Base-by-base conservation (phyloP, 768 basidiomycete genomes). In the Leucosporidium yakuticum region DNA sequence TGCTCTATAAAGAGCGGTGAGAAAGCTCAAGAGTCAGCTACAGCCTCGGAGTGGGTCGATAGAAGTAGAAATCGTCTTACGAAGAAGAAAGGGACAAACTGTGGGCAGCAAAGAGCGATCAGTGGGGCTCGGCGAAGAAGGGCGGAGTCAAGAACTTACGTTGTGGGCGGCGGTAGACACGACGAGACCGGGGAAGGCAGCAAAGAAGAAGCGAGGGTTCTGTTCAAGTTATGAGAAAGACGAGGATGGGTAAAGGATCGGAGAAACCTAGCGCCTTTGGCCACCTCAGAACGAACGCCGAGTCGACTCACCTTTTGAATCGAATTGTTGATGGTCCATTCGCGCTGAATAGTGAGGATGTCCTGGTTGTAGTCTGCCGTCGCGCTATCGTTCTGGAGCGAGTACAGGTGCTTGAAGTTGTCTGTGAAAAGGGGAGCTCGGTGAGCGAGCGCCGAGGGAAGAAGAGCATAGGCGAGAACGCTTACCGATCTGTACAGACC, bases 301-400 rank as follows among this genome's bases (percentile, higher is more conserved):
- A 14, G 23, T 12, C 6, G 15, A 6, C 25, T 14, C 12, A 53
- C 51, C 51, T 57, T 57, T 17, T 3, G 9, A 17, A 57, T 57
- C 6, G 8, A 9, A 17, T 57, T 8, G 5, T 34, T 6, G 29
- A 57, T 31, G 12, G 56, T 57, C 19, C 8, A 19, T 14, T 34
- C 15, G 19, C 56, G 29, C 14, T 57, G 56, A 5, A 32, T 14
- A 17, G n/a, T 57, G n/a, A 57, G 15, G 31, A 57, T 20, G 31
- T 57, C 56, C 31, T 57, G 56, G 31, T 57, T 57, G 56, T 57
- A 57, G n/a, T 57, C 56, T 3, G 56, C 31, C 31, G 29, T 36
- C 56, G 29, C 56, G 11, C 19, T 15, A 19, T 36, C 31, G 20
- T 31, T 20, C 56, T 57, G 56, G 8, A 57, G 56, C 31, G 56